These are phyloP conservation scores for Gentiana straminea DNA, from an alignment of 257 asterid species.

Conservation along the genomic window DNA sequence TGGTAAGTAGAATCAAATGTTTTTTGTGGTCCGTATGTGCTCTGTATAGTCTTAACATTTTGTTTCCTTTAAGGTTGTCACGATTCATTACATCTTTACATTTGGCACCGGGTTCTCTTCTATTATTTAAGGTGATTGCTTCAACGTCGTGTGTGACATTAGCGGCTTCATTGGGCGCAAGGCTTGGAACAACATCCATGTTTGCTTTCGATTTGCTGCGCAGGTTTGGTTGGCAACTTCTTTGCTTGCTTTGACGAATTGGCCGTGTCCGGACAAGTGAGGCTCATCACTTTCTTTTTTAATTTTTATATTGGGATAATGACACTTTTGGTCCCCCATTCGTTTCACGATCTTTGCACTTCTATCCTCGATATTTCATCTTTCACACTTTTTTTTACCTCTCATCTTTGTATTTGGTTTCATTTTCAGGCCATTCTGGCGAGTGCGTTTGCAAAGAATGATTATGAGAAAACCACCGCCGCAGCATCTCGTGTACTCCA, in stretches of 20 bases:
- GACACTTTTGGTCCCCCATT: too few species aligned
- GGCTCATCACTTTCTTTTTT: neutral
- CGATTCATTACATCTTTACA: neutral
- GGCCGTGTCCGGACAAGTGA: constrained; percentile 85
- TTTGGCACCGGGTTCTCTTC: constrained; percentile 37
- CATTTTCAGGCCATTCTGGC: too few species aligned
- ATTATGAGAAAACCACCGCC: too few species aligned
- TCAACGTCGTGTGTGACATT: constrained; percentile 78
- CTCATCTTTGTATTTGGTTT: too few species aligned
- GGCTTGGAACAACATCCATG: constrained; percentile 65
- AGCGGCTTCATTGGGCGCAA: constrained; percentile 74
- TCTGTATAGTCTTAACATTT: neutral
- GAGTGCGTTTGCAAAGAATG: too few species aligned
- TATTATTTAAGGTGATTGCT: constrained; percentile 72
- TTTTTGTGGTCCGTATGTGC: neutral
- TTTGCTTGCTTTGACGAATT: constrained; percentile 75
- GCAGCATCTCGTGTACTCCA: too few species aligned
- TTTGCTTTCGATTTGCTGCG: constrained; percentile 80
- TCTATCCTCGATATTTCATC: too few species aligned
- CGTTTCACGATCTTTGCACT: too few species aligned
- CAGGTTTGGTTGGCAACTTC: constrained; percentile 86
- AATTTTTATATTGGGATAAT: too few species aligned
- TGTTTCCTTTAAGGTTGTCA: neutral
- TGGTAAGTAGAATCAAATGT: too few species aligned
- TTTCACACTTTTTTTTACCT: too few species aligned